These are phyloP conservation scores for Candida sp. DNA, from an alignment of 1,139 yeast species.

Conservation along the genomic window DNA sequence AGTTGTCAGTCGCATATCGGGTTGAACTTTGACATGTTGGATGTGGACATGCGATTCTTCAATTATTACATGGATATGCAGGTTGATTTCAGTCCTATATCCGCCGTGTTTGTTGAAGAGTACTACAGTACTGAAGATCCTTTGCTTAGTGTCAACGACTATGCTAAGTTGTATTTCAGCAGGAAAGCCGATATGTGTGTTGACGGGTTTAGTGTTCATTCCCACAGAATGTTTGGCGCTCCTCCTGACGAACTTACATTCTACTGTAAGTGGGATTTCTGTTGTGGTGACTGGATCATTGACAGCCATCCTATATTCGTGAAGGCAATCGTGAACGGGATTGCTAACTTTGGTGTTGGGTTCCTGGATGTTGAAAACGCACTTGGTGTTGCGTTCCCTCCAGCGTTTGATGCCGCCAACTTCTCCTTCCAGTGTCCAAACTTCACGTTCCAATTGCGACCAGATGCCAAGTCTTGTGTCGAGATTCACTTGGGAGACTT, in stretches of 20 bases:
- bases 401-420: constrained; percentile 71
- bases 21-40: constrained; percentile 66
- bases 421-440: constrained; percentile 51
- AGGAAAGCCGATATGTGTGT: constrained; percentile 42
- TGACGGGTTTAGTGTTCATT: constrained; percentile 73
- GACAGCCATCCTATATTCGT: constrained; percentile 56
- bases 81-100: constrained; percentile 56
- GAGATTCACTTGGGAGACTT: constrained; percentile 39
- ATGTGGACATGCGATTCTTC: constrained; percentile 83
- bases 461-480: constrained; percentile 19
- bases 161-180: constrained; percentile 23
- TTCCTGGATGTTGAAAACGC: constrained; percentile 79
- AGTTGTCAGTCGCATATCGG: constrained; percentile 67
- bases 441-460: constrained; percentile 26
- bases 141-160: constrained; percentile 30
- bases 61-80: constrained; percentile 91
- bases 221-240: constrained; percentile 91
- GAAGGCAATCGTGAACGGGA: constrained; percentile 46
- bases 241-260: constrained; percentile 92
- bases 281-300: constrained; percentile 60
- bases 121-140: constrained; percentile 21
- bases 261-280: constrained; percentile 89
- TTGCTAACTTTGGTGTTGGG: constrained; percentile 59
- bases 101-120: constrained; percentile 33
- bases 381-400: constrained; percentile 57